Evolutionary conservation across 345 rosid species (phyloP), one percentile per base, ranked within the genome.

Genomic region (Syzygium jambos): DNA sequence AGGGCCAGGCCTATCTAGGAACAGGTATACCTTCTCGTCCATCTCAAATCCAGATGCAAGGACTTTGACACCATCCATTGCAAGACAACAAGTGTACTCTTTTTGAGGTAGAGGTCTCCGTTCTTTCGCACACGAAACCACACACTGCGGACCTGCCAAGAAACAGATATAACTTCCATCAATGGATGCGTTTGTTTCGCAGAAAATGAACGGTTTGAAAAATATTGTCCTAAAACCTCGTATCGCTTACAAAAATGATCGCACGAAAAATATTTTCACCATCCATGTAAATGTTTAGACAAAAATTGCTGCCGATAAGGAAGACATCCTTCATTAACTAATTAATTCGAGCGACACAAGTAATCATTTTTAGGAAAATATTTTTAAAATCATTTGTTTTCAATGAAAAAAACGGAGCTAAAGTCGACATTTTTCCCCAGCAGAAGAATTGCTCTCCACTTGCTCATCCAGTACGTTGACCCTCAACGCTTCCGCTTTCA

Each of bases 11-110:
- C 54, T 52, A 54, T 30, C 38, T 25, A 54, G 17, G 12, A 54
- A 84, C 63, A 8, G 86, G 51, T 9, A 84, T 89, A 96, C 99
- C 99, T 98, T 96, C 88, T 98, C 99, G 85, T 94, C 93, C 84
- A 88, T 88, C 87, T 93, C 93, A 88, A 96, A 98, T 54, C 99
- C 99, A 87, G 99, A 98, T 73, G 95, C 96, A 82, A 95, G 94
- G 88, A 98, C 93, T 91, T 95, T 95, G 89, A 93, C 91, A 87
- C 99, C 97, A 88, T 96, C 97, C 99, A 96, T 95, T 2, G 98
- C 99, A 87, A 98, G 94, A 90, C 99, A 96, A 89, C 99, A 98
- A 89, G 95, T 93, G 89, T 93, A 98, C 22, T 91, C 95, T 88
- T 93, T 94, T 86, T 93, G 93, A n/a, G 99, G 99, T 25, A 96